phyloP scores from a whole-genome alignment of 106 monocot genomes.

The Phalaenopsis aphrodite region DNA sequence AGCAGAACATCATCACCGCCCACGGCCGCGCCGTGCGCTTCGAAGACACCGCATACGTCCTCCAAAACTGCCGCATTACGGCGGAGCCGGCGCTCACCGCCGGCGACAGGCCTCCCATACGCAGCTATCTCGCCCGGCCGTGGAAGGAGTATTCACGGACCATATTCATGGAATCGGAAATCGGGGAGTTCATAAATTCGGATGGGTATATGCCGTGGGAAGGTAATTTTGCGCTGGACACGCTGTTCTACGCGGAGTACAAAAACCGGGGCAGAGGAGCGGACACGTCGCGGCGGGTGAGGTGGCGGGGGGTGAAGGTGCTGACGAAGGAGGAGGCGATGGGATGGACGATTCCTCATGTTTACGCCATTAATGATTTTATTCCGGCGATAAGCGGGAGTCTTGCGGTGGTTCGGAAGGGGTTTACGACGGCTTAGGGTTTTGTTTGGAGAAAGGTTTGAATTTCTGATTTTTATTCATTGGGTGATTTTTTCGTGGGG shows the following conservation, averaged over 20 bases:
- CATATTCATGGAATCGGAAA: constrained; percentile 54
- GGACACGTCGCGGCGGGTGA: constrained; percentile 24
- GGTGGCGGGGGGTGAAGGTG: constrained; percentile 56
- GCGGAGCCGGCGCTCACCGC: constrained; percentile 27
- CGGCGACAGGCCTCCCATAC: background rate
- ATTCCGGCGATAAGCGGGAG: constrained; percentile 2
- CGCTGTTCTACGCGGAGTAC: constrained; percentile 59
- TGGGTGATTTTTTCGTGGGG: too few relatives aligned
- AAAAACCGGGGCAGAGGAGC: constrained; percentile 45
- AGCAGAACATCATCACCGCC: constrained; percentile 55
- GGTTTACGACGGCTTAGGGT: background rate
- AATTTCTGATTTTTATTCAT: too few relatives aligned
- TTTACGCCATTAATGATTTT: background rate
- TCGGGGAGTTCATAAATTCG: constrained; percentile 40
- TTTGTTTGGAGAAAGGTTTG: too few relatives aligned
- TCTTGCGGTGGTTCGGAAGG: constrained; percentile 7
- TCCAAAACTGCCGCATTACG: constrained; percentile 44
- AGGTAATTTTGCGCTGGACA: constrained; percentile 32
- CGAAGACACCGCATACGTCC: constrained; percentile 60
- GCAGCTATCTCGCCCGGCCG: constrained; percentile 58
- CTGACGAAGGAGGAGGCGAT: constrained; percentile 2
- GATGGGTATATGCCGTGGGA: constrained; percentile 61
- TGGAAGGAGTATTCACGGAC: constrained; percentile 62
- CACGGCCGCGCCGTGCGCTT: constrained; percentile 51
- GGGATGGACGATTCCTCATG: background rate